These are phyloP conservation scores for Aspergillus persii DNA, from an alignment of 2,329 filamentous ascomycete species.

Conservation along the genomic window DNA sequence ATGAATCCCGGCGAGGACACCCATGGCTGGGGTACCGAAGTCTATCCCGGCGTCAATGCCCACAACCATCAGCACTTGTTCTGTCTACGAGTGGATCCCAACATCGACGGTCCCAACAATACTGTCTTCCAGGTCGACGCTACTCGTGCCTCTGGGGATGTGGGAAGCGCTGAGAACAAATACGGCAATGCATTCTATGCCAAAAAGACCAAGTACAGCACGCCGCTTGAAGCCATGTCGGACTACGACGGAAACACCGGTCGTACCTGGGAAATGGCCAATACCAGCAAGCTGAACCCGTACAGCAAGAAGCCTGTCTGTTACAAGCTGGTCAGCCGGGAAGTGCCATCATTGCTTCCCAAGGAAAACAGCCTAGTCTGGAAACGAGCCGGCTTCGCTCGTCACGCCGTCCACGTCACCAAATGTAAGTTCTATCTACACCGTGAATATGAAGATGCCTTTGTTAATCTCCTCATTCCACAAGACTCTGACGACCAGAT, in stretches of 20 bases:
- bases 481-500: conserved; percentile 75
- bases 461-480: not conserved
- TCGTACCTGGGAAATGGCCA: conserved; percentile 87
- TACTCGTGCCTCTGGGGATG: conserved; percentile 65
- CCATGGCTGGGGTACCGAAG: conserved; percentile 84
- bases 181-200: conserved; percentile 91
- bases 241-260: conserved; percentile 79
- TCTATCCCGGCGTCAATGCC: conserved; percentile 86
- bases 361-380: conserved; percentile 80
- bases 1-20: conserved; percentile 79
- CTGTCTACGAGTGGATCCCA: conserved; percentile 82
- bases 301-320: conserved; percentile 79
- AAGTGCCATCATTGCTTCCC: conserved; percentile 74
- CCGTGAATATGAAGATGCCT: not conserved
- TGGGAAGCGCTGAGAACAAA: conserved; percentile 77
- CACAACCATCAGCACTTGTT: conserved; percentile 97
- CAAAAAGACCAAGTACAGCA: conserved; percentile 76
- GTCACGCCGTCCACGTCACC: conserved; percentile 85
- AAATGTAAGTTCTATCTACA: conserved; percentile 61
- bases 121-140: conserved; percentile 83
- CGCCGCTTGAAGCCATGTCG: conserved; percentile 64
- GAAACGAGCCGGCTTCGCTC: conserved; percentile 84
- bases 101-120: conserved; percentile 81
- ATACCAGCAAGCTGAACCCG: conserved; percentile 78
- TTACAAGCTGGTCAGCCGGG: conserved; percentile 87